Percentiles rank a stretch among this genome's conserved stretches.
These are phyloP conservation scores for Anacardium occidentale DNA, from an alignment of 345 rosid genomes.

Conservation along the genomic window DNA sequence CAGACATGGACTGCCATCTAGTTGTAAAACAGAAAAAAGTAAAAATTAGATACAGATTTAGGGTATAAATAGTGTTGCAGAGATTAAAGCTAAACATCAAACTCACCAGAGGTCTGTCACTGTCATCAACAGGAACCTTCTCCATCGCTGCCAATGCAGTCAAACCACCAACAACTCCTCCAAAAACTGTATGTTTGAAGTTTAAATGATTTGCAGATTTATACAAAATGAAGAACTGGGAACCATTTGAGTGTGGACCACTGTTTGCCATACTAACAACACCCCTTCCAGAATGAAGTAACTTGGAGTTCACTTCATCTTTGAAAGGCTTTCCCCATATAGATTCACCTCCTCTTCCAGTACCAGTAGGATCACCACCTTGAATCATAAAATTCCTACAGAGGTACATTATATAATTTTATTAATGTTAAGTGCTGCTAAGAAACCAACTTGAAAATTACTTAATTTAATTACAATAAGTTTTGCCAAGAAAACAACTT, in stretches of 20 bases:
- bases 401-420: not conserved
- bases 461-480: conserved; percentile 12
- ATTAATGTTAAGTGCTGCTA: conserved; percentile 10
- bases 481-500: conserved; percentile 5
- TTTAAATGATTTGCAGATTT: conserved; percentile 96
- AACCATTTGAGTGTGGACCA: conserved; percentile 96
- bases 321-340: conserved; percentile 97
- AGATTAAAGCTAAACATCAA: not conserved
- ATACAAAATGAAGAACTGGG: conserved; percentile 94
- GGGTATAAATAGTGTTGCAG: not conserved
- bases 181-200: conserved; percentile 93
- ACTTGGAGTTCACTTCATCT: conserved; percentile 86
- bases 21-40: not conserved
- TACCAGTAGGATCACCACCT: conserved; percentile 97
- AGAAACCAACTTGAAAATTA: conserved; percentile 10
- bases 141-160: conserved; percentile 82
- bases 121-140: conserved; percentile 80
- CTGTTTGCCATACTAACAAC: conserved; percentile 97
- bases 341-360: conserved; percentile 88
- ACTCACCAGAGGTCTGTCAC: conserved; percentile 84
- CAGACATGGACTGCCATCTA: not conserved
- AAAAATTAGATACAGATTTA: conserved; percentile 2
- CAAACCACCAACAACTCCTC: conserved; percentile 90
- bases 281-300: conserved; percentile 91
- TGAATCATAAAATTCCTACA: conserved; percentile 94